Conservation (phyloP, 2,329 filamentous ascomycete species). For the Botrytis tulipae region DNA sequence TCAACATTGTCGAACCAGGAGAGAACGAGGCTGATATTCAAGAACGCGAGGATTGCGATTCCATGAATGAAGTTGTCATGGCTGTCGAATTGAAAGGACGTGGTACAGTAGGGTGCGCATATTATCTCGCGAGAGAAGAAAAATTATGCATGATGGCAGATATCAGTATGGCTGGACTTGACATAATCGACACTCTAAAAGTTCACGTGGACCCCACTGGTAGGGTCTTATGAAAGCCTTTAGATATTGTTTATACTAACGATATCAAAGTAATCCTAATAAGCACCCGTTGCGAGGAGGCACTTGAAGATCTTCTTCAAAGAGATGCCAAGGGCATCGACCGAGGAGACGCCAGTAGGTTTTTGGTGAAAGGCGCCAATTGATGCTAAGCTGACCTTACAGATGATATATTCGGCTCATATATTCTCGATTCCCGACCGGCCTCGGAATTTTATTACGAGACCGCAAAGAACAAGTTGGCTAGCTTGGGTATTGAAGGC, state of each 20-base stretch:
- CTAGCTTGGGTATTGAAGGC: conserved; percentile 50
- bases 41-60: conserved; percentile 46
- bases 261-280: conserved; percentile 47
- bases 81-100: conserved; percentile 72
- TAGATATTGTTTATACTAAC: neutral
- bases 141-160: conserved; percentile 77
- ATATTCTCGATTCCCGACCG: conserved; percentile 63
- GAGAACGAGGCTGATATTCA: conserved; percentile 39
- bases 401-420: conserved; percentile 44
- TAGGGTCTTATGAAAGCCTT: neutral
- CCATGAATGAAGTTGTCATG: conserved; percentile 70
- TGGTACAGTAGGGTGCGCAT: conserved; percentile 76
- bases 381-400: conserved; percentile 1
- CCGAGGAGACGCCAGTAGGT: conserved; percentile 33
- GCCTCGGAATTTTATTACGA: conserved; percentile 71
- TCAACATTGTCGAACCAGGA: conserved; percentile 20
- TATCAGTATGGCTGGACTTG: conserved; percentile 64
- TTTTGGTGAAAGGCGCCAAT: neutral
- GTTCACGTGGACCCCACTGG: conserved; percentile 53
- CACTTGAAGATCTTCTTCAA: conserved; percentile 36
- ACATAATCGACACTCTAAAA: conserved; percentile 62
- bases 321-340: conserved; percentile 35
- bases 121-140: conserved; percentile 70
- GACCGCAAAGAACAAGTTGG: conserved; percentile 63
- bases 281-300: conserved; percentile 38